Evolutionary conservation across 768 basidiomycete species (phyloP).

Genomic region (Mycena metata): DNA sequence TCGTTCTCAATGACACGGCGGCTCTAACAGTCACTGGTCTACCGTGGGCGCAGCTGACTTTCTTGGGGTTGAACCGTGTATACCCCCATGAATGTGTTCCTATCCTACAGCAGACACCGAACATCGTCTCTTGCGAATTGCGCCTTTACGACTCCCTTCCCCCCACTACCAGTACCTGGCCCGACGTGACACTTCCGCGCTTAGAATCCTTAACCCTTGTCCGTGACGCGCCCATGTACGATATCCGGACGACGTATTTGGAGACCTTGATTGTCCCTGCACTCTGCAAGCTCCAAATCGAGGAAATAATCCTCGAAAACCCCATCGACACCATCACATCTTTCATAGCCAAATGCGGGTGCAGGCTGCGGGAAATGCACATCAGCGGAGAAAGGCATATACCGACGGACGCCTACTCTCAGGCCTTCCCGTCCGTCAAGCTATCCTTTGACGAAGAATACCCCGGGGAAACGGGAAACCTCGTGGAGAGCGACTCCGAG

Average conservation of each 20-base stretch:
- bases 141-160: background rate
- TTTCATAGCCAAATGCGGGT: background rate
- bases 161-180: no score
- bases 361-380: background rate
- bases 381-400: background rate
- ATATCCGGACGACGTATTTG: background rate
- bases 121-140: background rate
- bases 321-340: background rate
- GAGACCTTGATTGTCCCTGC: background rate
- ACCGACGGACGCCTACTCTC: background rate
- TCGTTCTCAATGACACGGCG: background rate
- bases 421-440: background rate
- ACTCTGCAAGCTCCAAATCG: background rate
- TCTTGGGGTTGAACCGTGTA: background rate
- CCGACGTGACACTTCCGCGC: background rate
- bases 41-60: slow-evolving; percentile 5
- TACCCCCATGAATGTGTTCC: background rate
- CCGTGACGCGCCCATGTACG: background rate
- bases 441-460: no score
- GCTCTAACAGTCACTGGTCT: background rate
- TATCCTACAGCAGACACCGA: background rate
- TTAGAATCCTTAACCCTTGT: background rate
- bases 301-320: background rate
- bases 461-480: no score
- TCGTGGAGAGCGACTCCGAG: no score